phyloP scores from a whole-genome alignment of 2,329 filamentous ascomycete species.

The Aspergillus nomiae region DNA sequence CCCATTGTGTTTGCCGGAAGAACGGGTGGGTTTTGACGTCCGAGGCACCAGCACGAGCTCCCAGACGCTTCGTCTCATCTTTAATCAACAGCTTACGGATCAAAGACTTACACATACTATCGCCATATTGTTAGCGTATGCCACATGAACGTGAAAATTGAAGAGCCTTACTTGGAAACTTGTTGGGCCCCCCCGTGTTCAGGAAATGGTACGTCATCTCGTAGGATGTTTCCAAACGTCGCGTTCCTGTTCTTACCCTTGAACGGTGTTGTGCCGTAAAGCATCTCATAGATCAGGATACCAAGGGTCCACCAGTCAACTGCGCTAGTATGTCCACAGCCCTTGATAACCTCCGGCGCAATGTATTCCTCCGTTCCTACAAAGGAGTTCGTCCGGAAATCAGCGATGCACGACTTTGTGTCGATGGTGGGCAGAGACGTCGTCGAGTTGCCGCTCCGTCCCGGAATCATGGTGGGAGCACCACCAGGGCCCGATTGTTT shows the following conservation, averaged over 20 bases:
- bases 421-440: conserved; percentile 94
- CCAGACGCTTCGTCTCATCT: conserved; percentile 89
- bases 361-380: conserved; percentile 99
- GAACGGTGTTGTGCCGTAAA: conserved; percentile 97
- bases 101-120: conserved; percentile 89
- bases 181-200: conserved; percentile 81
- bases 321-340: conserved; percentile 95
- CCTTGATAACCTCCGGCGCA: conserved; percentile 97
- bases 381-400: conserved; percentile 98
- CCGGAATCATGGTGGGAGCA: conserved; percentile 96
- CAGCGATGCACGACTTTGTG: conserved; percentile 95
- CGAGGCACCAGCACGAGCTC: conserved; percentile 90
- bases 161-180: conserved; percentile 79
- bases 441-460: conserved; percentile 82
- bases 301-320: conserved; percentile 99
- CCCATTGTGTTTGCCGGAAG: conserved; percentile 96
- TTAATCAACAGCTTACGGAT: conserved; percentile 98
- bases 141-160: neutral
- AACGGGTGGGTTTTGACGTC: conserved; percentile 97
- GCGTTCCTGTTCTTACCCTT: conserved; percentile 99
- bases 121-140: conserved; percentile 8
- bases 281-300: conserved; percentile 97
- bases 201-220: conserved; percentile 94
- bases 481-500: conserved; percentile 97
- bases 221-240: conserved; percentile 94